Evolutionary conservation across 176 grass and related monocot genomes (phyloP), one percentile per base, ranked within the genome.

Genomic region (Saccharum spontaneum): DNA sequence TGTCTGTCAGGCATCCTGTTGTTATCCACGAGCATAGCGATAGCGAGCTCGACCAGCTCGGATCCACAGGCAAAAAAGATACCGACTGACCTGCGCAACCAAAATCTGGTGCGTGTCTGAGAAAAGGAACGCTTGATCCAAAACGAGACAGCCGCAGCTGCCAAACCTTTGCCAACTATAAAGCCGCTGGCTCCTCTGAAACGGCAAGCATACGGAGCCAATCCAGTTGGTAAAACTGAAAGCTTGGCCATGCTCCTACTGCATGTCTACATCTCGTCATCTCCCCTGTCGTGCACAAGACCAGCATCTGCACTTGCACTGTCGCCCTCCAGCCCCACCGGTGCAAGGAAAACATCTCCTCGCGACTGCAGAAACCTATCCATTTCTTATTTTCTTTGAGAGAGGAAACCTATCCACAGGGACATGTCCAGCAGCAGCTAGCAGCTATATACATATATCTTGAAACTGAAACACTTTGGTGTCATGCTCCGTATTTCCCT

Each of bases 271-370:
- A 17, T 75, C 72, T 23, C 18, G 37, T 52, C 72, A 31, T 74
- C 18, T 71, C 49, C 74, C 49, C 10, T 46, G 38, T 46, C 77
- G 38, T 7, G 77, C 28, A 30, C 44, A 46, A 45, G 63, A 22
- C 60, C 60, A 30, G 28, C 77, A 66, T 45, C 39, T 46, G 55
- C 55, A 39, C 50, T 60, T 77, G 75, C 52, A 78, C 34, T 61
- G 54, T 78, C 75, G 23, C 54, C 75, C n/a, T 62, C 36, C 20
- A 62, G 75, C 75, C 75, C 34, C 75, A 77, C 75, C 75, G 12
- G 34, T 7, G 52, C 50, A 39, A 34, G 60, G 3, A 10, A 78
- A 36, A 17, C 34, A 8, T 74, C 23, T 28, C 7, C 1, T 24
- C 22, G 7, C 6, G 10, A 24, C n/a, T 41, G 37, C 68, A 39